A percentile compares a stretch with the other conserved stretches of the same genome.
These are phyloP conservation scores for Wickerhamomyces rabaulensis DNA, from an alignment of 805 yeast genomes.

Conservation along the genomic window DNA sequence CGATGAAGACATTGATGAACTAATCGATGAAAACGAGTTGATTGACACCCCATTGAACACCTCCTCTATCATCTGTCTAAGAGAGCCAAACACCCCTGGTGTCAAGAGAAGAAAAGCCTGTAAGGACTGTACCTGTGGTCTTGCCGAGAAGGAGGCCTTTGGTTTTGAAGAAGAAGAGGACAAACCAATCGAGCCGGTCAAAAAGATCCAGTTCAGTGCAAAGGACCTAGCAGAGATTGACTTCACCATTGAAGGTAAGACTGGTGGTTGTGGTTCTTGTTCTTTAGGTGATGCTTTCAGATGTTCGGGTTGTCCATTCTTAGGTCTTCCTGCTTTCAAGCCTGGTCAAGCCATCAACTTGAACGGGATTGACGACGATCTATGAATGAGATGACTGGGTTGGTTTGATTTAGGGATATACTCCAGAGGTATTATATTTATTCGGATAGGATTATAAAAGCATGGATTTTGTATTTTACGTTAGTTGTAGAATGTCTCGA, in stretches of 20 bases:
- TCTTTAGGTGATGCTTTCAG: slow-evolving; percentile 97
- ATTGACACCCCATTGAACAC: slow-evolving; percentile 31
- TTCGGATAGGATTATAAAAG: background rate
- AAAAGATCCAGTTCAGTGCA: slow-evolving; percentile 45
- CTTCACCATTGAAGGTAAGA: slow-evolving; percentile 93
- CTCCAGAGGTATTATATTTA: background rate
- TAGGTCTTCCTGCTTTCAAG: slow-evolving; percentile 96
- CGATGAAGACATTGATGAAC: slow-evolving; percentile 23
- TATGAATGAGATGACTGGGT: slow-evolving; percentile 29
- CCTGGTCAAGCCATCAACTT: slow-evolving; percentile 90
- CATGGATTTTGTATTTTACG: too few species aligned
- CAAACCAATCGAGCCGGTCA: slow-evolving; percentile 22
- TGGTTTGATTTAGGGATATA: background rate
- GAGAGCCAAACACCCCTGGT: slow-evolving; percentile 51
- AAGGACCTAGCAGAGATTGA: slow-evolving; percentile 87
- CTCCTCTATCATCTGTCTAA: slow-evolving; percentile 28
- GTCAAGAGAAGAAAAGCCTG: slow-evolving; percentile 83
- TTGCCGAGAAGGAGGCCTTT: slow-evolving; percentile 78
- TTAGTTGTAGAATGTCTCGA: too few species aligned
- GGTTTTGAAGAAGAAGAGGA: slow-evolving; percentile 41
- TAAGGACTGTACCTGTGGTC: slow-evolving; percentile 96
- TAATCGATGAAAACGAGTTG: slow-evolving; percentile 36
- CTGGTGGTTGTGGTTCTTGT: slow-evolving; percentile 97
- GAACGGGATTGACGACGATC: slow-evolving; percentile 72
- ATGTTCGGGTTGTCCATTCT: slow-evolving; percentile 96